Base-by-base conservation (phyloP, 1,284 basidiomycete species). In the Papiliotrema flavescens region DNA sequence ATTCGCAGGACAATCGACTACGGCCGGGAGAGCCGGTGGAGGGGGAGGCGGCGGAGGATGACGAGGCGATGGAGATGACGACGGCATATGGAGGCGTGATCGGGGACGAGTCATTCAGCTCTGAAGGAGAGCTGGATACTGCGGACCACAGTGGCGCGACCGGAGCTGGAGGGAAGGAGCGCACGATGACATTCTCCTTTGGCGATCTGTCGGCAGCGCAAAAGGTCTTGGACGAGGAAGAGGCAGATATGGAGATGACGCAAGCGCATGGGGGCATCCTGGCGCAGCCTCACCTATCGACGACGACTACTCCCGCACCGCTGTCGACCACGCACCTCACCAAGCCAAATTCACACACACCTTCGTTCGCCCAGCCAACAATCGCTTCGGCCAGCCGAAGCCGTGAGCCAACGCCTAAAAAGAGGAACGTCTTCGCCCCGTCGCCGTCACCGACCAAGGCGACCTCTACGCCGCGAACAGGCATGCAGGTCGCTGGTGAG, bases 371-470 rank as follows among this genome's bases (percentile, higher is more conserved):
- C 32, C 63, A 68, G 22, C 66, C 71, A 14, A 76, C 74, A 6
- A 55, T 64, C 0, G 63, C 72, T 2, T 74, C 73, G 5, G 57
- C 58, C 0, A 60, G 59, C 17, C 67, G 71, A 46, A 53, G 51
- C 42, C 59, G 54, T 41, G 50, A 53, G 34, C 40, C 55, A 20
- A 48, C 55, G 2, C 37, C 58, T 9, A 55, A 60, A 43, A 72
- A 70, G 54, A 59, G 71, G 19, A 75, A 75, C 49, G 59, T 71
- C 36, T 75, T 74, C 45, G 71, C 65, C 2, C 70, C 68, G 5
- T 69, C 68, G 0, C 71, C 70, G 2, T 59, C 61, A 34, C 68
- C 69, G 0, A 36, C 41, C 53, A 65, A 65, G 39, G 52, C 59
- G 2, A 60, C 62, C 8, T 69, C 69, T 0, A 67, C 71, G 1